Evolutionary conservation across 192 early-diverging fungal genomes (phyloP), one percentile per base, ranked within the genome.

Genomic region (Dimargaris verticillata): DNA sequence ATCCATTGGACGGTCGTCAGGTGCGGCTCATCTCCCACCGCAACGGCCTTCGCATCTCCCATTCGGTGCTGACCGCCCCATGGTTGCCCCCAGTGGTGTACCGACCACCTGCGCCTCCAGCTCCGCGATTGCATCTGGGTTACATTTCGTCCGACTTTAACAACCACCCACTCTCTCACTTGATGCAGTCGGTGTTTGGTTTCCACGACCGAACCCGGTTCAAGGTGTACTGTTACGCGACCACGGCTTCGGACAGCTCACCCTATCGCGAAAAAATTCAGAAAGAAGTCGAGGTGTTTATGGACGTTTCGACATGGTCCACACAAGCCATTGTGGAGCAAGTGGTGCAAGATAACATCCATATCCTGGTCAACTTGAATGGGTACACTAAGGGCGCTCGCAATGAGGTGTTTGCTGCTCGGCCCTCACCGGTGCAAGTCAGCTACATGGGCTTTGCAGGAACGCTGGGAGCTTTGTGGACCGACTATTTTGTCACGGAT

Each of bases 321-420:
- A 79, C 77, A 26, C 77, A 88, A 64, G 73, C 83, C 17, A 82
- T 94, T 62, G 84, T 91, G 13, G 83, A 88, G 62, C 78, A 74
- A 11, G 79, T 96, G 44, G 71, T 74, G 9, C 53, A 66, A 15
- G 92, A 96, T 63, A 74, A 80, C 41, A 89, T 93, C 62, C 93
- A 96, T 64, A 78, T 96, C 10, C 74, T 96, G 24, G 81, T 90
- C 63, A 94, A 96, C 60, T 73, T 96, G 52, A 96, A 96, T 67
- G 93, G 93, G 28, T 95, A 96, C 69, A 96, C 93, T n/a, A 93
- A 93, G 64, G 92, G 92, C 24, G 93, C 88, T 25, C 77, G 86
- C 18, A 94, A 94, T 73, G 89, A 95, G 69, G 80, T 96, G 7
- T 93, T 93, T 80, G 92, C 92, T 0, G 89, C 91, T 13, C 78